phyloP scores from a whole-genome alignment of 2,329 filamentous ascomycete genomes.

The Geosmithia putterillii region DNA sequence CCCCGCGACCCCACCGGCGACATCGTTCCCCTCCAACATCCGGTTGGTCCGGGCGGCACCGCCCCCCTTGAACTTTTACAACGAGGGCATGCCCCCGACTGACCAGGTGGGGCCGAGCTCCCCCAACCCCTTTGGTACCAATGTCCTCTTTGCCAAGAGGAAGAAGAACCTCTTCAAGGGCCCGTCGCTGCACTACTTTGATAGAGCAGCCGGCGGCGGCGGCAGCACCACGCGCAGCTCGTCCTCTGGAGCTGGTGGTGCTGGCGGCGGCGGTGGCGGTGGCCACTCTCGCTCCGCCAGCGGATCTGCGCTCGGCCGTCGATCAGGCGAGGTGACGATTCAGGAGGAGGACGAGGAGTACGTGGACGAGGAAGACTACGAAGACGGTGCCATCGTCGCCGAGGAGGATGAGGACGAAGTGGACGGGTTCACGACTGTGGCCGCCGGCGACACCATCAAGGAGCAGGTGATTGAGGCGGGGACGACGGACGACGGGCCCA shows the following conservation, averaged over 20 bases:
- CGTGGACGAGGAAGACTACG: conserved; percentile 23
- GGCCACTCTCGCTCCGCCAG: conserved; percentile 47
- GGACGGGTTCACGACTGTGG: conserved; percentile 43
- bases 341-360: conserved; percentile 51
- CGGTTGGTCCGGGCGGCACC: conserved; percentile 59
- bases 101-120: conserved; percentile 33
- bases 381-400: conserved; percentile 30
- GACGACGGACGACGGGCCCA: conserved; percentile 19
- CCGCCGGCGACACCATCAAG: conserved; percentile 30
- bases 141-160: conserved; percentile 67
- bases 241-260: too few relatives aligned
- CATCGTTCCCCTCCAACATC: conserved; percentile 72
- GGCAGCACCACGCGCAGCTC: conserved; percentile 22
- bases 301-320: conserved; percentile 47
- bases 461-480: conserved; percentile 35
- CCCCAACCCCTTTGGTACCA: conserved; percentile 46
- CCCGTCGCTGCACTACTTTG: conserved; percentile 47
- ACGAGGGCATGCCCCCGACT: conserved; percentile 40
- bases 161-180: conserved; percentile 78
- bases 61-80: conserved; percentile 38
- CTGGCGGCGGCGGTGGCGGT: conserved; percentile 17
- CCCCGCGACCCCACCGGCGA: conserved; percentile 69
- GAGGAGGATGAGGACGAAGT: too few relatives aligned
- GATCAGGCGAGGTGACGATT: conserved; percentile 65
- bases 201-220: conserved; percentile 20